Conservation (phyloP, 441 rosid genomes). For the Biscutella laevigata region DNA sequence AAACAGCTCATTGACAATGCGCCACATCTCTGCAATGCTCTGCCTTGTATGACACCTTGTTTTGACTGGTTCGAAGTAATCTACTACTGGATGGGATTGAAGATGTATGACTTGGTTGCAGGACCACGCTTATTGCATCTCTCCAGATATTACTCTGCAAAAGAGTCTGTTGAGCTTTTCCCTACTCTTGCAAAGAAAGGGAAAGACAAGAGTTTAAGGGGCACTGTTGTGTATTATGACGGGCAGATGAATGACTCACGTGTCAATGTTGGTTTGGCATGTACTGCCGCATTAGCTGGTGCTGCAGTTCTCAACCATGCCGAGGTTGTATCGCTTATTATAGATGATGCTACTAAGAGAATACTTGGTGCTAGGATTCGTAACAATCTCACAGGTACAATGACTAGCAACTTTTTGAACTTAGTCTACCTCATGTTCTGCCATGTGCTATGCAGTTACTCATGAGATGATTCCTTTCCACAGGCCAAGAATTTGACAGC, state of each 20-base stretch:
- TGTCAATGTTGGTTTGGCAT: conserved; percentile 76
- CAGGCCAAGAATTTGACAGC: conserved; percentile 76
- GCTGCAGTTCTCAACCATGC: conserved; percentile 92
- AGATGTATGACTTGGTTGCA: conserved; percentile 93
- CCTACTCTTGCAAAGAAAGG: conserved; percentile 86
- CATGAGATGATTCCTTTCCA: conserved; percentile 4
- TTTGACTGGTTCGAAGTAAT: conserved; percentile 88
- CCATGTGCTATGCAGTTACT: neutral
- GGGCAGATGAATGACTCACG: conserved; percentile 98
- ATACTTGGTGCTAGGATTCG: conserved; percentile 72
- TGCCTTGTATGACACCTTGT: conserved; percentile 98
- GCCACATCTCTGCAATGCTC: conserved; percentile 86
- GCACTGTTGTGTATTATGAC: conserved; percentile 88
- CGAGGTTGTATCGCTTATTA: conserved; percentile 68
- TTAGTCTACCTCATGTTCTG: conserved; percentile 3
- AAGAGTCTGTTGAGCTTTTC: conserved; percentile 78
- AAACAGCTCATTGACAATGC: conserved; percentile 90
- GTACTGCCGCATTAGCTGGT: conserved; percentile 84
- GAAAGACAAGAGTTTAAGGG: conserved; percentile 55
- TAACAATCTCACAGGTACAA: conserved; percentile 66
- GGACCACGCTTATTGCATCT: conserved; percentile 71
- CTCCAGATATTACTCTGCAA: conserved; percentile 78
- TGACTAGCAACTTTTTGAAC: neutral
- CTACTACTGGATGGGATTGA: conserved; percentile 89
- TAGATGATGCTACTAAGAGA: conserved; percentile 48